These are phyloP conservation scores for Xylariomycetidae sp. DNA, from an alignment of 2,329 filamentous ascomycete species.

Conservation along the genomic window DNA sequence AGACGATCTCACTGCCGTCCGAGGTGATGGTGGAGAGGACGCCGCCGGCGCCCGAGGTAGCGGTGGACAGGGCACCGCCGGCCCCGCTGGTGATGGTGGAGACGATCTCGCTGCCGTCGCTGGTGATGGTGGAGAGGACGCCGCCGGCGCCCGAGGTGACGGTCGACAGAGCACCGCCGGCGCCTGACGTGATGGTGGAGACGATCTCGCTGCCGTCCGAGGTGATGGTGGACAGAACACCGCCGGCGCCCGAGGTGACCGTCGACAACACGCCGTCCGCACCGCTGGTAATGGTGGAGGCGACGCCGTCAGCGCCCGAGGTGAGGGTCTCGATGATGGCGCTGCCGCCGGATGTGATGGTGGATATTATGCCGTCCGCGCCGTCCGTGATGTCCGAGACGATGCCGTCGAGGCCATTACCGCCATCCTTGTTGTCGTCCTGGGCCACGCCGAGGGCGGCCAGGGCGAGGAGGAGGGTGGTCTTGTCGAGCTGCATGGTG, in stretches of 20 bases:
- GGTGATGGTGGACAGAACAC: no score
- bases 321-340: neutral
- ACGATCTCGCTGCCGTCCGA: neutral
- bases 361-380: neutral
- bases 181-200: neutral
- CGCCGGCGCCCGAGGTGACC: neutral
- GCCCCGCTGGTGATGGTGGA: neutral
- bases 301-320: neutral
- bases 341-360: no score
- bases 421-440: neutral
- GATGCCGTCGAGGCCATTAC: neutral
- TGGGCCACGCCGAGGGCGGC: slow-evolving; percentile 1
- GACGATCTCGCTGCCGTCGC: neutral
- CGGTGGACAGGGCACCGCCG: neutral
- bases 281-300: no score
- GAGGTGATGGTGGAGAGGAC: neutral
- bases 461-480: slow-evolving; percentile 1
- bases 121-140: slow-evolving; percentile 22
- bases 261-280: no score
- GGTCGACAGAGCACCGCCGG: neutral
- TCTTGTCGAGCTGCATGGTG: slow-evolving; percentile 2
- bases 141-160: neutral
- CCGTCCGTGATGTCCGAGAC: neutral
- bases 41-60: neutral
- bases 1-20: neutral